phyloP scores from a whole-genome alignment of 257 asterid species.

The Capsicum chinense region DNA sequence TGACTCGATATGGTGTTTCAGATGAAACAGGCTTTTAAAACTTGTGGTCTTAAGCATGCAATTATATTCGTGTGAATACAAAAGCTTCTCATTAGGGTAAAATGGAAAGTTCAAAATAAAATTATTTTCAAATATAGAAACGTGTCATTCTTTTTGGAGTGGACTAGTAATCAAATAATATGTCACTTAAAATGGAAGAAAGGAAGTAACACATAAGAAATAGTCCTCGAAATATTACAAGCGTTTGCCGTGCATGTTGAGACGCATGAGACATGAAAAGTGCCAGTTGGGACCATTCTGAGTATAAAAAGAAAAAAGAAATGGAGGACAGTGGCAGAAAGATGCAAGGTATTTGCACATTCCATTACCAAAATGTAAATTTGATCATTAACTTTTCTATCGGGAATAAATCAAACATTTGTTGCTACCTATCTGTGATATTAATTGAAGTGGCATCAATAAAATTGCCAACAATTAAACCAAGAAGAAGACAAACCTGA shows the following conservation, averaged over 20 bases:
- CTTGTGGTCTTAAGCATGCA: background rate
- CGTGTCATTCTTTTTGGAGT: background rate
- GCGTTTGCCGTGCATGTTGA: background rate
- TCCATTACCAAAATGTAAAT: background rate
- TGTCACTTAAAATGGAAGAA: background rate
- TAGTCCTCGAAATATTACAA: background rate
- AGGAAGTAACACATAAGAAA: constrained; percentile 18
- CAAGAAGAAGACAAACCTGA: constrained; percentile 63
- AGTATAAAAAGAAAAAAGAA: constrained; percentile 22
- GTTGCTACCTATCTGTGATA: background rate
- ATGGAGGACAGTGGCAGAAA: background rate
- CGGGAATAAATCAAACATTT: background rate
- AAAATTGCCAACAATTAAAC: constrained; percentile 33
- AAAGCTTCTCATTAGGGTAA: constrained; percentile 8
- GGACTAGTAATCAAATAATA: background rate
- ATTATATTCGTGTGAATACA: background rate
- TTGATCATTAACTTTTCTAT: background rate
- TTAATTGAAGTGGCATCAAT: constrained; percentile 19
- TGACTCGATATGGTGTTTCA: background rate
- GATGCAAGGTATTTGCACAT: constrained; percentile 1
- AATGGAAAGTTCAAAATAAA: background rate
- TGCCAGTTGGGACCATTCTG: constrained; percentile 11
- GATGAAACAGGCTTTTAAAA: background rate
- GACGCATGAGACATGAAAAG: constrained; percentile 18
- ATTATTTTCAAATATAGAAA: background rate